Evolutionary conservation across 768 basidiomycete genomes (phyloP).

Genomic region (Terana coerulea): DNA sequence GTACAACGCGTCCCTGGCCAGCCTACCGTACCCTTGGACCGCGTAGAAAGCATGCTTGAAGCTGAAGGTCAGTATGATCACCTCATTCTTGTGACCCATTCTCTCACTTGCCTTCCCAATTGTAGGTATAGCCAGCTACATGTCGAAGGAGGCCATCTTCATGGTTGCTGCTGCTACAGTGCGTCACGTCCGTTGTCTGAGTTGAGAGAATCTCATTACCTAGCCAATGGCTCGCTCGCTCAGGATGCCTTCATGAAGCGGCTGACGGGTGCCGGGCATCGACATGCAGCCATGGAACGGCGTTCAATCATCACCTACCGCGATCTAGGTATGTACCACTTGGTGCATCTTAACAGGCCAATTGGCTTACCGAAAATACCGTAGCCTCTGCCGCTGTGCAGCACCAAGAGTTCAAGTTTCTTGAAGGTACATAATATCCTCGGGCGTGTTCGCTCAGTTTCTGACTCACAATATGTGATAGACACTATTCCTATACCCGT

Average conservation of each 20-base stretch:
- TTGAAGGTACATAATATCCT: conserved; percentile 44
- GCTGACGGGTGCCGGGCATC: conserved; percentile 64
- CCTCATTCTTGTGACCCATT: conserved; percentile 1
- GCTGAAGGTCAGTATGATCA: conserved; percentile 56
- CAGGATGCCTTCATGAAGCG: conserved; percentile 88
- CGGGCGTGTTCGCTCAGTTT: background rate
- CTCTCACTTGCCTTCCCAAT: conserved; percentile 14
- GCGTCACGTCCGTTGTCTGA: conserved; percentile 16
- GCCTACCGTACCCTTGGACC: conserved; percentile 59
- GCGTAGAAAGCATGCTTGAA: conserved; percentile 74
- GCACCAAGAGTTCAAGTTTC: conserved; percentile 69
- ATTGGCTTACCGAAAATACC: background rate
- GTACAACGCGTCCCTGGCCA: conserved; percentile 58
- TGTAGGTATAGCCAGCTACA: conserved; percentile 52
- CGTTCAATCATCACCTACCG: conserved; percentile 60
- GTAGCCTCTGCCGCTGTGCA: conserved; percentile 56
- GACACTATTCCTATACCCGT: conserved; percentile 68
- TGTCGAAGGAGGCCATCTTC: conserved; percentile 76
- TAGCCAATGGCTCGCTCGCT: too few relatives aligned
- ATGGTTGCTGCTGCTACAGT: conserved; percentile 77
- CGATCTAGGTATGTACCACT: conserved; percentile 62
- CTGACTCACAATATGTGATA: conserved; percentile 24
- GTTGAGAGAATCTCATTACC: too few relatives aligned
- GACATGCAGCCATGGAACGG: conserved; percentile 55
- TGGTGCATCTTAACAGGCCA: conserved; percentile 2